Base-by-base conservation (phyloP, 768 basidiomycete species). In the Ramaria sp. region DNA sequence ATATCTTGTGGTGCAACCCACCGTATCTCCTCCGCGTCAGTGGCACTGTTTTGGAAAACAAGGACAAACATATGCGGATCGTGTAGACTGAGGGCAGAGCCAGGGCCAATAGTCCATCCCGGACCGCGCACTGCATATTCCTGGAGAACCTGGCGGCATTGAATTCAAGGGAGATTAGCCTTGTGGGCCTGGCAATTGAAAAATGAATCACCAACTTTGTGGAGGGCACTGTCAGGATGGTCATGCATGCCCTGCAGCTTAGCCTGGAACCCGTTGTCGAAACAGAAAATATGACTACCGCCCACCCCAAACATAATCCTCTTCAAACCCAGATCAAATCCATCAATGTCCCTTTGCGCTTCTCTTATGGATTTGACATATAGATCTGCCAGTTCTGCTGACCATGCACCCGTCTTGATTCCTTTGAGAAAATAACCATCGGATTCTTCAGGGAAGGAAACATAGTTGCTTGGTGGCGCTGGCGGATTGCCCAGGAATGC, bases 1-100 rank as follows among this genome's bases (percentile, higher is more conserved):
- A 57, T 57, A n/a, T 57, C 45, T 22, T 57, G 55, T 19, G 55
- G 55, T n/a, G 46, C 55, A 4, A 57, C 55, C 55, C 55, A 57
- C 15, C 55, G 55, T 20, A 57, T 57, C 45, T 57, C 55, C 33
- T 57, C 55, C 47, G 37, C 48, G 15, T 45, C 55, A 39, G 19
- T 57, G 19, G 46, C 47, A 15, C 12, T 48, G 34, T 57, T 19
- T 57, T 57, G 55, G 19, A 57, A 57, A 15, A 57, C 55, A 33
- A 57, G 33, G 2, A 57, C 55, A 38, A 57, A 57, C 55, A 57
- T 57, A 49, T 57, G 45, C 20, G 55, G 55, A 50, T 57, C 55
- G 20, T 57, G 55, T 20, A 57, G 47, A 37, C 55, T 57, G 13
- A 57, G 55, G 19, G 55, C 55, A 50, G 55, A 57, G 34, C 55